Conservation (phyloP, 2,329 filamentous ascomycete genomes). For the Zymoseptoria tritici region DNA sequence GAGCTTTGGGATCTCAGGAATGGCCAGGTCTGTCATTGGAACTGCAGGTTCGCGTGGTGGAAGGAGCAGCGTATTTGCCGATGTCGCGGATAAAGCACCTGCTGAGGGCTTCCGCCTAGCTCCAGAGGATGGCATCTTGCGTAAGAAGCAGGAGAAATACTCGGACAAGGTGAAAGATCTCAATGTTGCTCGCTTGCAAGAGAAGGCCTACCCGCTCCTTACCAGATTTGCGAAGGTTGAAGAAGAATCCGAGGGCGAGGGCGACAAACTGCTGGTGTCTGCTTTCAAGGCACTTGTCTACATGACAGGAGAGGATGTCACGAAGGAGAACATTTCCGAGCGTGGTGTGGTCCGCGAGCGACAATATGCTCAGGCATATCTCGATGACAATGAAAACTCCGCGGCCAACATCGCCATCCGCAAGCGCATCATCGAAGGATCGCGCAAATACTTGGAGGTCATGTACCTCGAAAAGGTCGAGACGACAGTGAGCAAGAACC, state of each 20-base stretch:
- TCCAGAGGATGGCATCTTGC: constrained; percentile 66
- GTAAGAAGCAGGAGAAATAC: constrained; percentile 78
- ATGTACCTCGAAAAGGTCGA: constrained; percentile 75
- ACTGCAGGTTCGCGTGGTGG: constrained; percentile 54
- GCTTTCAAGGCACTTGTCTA: constrained; percentile 75
- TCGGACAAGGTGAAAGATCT: constrained; percentile 71
- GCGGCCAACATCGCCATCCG: constrained; percentile 58
- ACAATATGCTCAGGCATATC: constrained; percentile 66
- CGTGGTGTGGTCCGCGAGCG: constrained; percentile 65
- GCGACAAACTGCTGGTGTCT: constrained; percentile 58
- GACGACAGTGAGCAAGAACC: constrained; percentile 69
- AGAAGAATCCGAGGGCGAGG: constrained; percentile 58
- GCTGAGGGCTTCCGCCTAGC: constrained; percentile 39
- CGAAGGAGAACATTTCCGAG: constrained; percentile 51
- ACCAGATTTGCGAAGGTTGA: constrained; percentile 71
- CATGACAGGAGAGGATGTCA: constrained; percentile 66
- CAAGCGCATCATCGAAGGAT: constrained; percentile 72
- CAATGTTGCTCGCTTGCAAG: constrained; percentile 63
- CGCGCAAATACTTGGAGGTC: constrained; percentile 70
- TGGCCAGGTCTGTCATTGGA: constrained; percentile 83
- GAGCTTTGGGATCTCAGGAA: constrained; percentile 57
- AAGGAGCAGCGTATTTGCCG: constrained; percentile 31
- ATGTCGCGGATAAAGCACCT: constrained; percentile 41
- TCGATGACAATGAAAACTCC: constrained; percentile 65
- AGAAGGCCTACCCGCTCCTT: constrained; percentile 64